These are phyloP conservation scores for Sporisorium scitamineum DNA, from an alignment of 1,284 basidiomycete species.

Conservation along the genomic window DNA sequence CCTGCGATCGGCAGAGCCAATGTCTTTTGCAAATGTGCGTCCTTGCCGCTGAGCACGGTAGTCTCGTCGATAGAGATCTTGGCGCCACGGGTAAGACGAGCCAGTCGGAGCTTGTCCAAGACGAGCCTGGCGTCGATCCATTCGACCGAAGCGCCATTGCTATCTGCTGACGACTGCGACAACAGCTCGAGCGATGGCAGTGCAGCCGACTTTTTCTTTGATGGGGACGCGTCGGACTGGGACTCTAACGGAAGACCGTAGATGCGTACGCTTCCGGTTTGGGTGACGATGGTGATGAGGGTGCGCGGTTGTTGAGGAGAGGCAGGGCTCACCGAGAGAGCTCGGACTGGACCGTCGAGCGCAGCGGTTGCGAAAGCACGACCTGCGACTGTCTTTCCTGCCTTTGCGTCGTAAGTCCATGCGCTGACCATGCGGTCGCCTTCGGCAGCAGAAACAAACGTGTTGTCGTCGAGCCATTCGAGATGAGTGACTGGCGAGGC, in stretches of 20 bases:
- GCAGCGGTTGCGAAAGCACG: conserved; percentile 65
- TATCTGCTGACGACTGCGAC: conserved; percentile 24
- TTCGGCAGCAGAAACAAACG: conserved; percentile 79
- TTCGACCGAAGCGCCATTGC: conserved; percentile 24
- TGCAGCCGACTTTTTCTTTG: conserved; percentile 46
- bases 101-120: conserved; percentile 47
- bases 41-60: conserved; percentile 38
- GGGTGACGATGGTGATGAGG: conserved; percentile 68
- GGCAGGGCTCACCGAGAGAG: conserved; percentile 35
- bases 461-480: conserved; percentile 49
- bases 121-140: conserved; percentile 51
- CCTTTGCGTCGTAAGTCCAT: conserved; percentile 72
- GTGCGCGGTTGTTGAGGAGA: conserved; percentile 67
- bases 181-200: conserved; percentile 42
- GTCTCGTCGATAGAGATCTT: conserved; percentile 60
- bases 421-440: conserved; percentile 81
- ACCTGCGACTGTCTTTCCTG: conserved; percentile 24
- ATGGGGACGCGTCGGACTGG: conserved; percentile 40
- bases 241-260: conserved; percentile 57
- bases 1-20: conserved; percentile 24
- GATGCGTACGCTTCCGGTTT: conserved; percentile 59
- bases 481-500: conserved; percentile 63
- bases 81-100: conserved; percentile 58
- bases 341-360: conserved; percentile 69
- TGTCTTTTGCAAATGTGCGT: conserved; percentile 30